Conservation (phyloP, 2,329 filamentous ascomycete species). For the Curvularia sp. region DNA sequence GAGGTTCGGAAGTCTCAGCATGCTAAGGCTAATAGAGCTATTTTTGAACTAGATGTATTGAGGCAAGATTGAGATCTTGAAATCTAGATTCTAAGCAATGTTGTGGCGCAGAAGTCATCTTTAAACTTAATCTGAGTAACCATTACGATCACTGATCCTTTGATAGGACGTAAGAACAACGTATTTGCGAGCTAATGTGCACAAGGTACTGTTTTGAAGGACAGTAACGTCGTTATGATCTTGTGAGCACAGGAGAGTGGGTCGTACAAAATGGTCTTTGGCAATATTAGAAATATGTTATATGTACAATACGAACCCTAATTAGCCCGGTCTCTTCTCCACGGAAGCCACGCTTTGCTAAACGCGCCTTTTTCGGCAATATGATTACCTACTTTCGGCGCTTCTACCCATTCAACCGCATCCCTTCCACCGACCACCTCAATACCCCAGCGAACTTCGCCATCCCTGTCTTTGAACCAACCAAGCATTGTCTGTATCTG, state of each 20-base stretch:
- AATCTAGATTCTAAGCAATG: background rate
- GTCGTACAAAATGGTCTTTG: background rate
- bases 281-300: background rate
- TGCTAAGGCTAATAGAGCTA: background rate
- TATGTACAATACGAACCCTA: background rate
- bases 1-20: background rate
- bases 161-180: background rate
- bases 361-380: background rate
- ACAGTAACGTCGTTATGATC: background rate
- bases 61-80: background rate
- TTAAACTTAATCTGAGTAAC: background rate
- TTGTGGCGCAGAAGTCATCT: background rate
- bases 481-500: conserved; percentile 26
- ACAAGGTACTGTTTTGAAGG: background rate
- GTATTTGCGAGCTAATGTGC: background rate
- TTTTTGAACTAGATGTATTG: background rate
- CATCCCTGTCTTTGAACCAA: conserved; percentile 32
- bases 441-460: conserved; percentile 32
- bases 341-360: background rate
- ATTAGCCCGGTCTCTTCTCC: background rate
- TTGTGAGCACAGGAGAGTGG: background rate
- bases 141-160: background rate
- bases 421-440: conserved; percentile 32
- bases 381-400: background rate
- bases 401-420: background rate